These are phyloP conservation scores for Haplosporangium sp. DNA, from an alignment of 371 early-diverging fungal genomes.

Conservation along the genomic window DNA sequence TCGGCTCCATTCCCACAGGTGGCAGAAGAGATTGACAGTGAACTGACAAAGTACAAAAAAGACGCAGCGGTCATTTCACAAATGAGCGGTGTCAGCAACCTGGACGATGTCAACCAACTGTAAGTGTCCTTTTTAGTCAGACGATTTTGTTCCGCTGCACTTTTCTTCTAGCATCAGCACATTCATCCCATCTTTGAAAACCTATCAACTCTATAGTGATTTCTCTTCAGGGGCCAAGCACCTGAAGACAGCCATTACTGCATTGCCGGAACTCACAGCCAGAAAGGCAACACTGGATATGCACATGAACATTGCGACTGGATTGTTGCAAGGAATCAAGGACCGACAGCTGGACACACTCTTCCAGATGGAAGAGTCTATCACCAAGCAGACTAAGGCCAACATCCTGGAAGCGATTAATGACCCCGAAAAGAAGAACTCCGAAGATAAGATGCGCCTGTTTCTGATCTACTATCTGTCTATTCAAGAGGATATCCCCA, in stretches of 20 bases:
- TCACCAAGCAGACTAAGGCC: constrained; percentile 78
- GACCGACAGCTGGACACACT: constrained; percentile 96
- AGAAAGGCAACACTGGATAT: constrained; percentile 96
- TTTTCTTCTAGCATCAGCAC: not conserved
- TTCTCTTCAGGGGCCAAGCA: constrained; percentile 83
- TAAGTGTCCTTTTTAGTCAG: constrained; percentile 40
- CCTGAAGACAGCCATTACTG: constrained; percentile 91
- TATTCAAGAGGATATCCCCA: constrained; percentile 74
- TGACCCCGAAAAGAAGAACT: constrained; percentile 80
- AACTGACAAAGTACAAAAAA: constrained; percentile 90
- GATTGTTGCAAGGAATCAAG: constrained; percentile 91
- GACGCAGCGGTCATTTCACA: constrained; percentile 94
- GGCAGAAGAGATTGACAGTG: constrained; percentile 94
- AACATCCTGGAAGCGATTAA: constrained; percentile 84
- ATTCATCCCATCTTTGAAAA: too few relatives aligned
- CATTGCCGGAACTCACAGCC: constrained; percentile 95
- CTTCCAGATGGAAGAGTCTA: constrained; percentile 93
- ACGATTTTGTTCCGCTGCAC: not conserved
- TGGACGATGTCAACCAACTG: constrained; percentile 88
- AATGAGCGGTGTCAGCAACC: constrained; percentile 82
- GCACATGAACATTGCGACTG: constrained; percentile 98
- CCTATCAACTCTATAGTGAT: constrained; percentile 55
- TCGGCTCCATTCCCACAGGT: constrained; percentile 98
- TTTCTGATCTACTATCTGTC: constrained; percentile 90
- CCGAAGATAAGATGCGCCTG: constrained; percentile 93